Evolutionary conservation across 768 basidiomycete species (phyloP).

Genomic region (Rhodotorula diobovata): DNA sequence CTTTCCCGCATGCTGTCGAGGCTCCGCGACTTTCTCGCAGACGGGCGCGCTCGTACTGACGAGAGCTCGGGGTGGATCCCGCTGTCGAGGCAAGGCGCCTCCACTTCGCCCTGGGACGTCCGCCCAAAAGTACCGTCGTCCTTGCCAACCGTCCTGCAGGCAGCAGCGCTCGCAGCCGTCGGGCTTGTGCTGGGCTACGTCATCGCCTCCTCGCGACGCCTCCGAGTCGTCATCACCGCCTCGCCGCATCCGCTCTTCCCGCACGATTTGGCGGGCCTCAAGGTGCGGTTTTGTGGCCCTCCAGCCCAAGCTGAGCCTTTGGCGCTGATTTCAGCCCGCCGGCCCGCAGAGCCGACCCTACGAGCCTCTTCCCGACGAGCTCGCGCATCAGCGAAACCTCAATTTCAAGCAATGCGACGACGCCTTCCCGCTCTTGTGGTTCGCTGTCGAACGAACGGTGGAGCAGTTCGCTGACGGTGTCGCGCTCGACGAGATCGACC

Average conservation of each 20-base stretch:
- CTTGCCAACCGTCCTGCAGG: too few relatives aligned
- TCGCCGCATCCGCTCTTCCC: not conserved
- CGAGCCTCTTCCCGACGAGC: not conserved
- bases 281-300: not conserved
- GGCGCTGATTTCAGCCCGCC: too few relatives aligned
- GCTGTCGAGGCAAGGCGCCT: too few relatives aligned
- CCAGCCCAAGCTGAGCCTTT: too few relatives aligned
- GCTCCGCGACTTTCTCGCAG: too few relatives aligned
- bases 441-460: not conserved
- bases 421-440: not conserved
- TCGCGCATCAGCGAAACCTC: not conserved
- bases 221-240: not conserved
- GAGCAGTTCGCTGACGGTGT: not conserved
- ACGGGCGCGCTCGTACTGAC: too few relatives aligned
- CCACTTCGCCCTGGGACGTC: too few relatives aligned
- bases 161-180: too few relatives aligned
- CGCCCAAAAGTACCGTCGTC: too few relatives aligned
- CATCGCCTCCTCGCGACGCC: not conserved
- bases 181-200: too few relatives aligned
- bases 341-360: not conserved
- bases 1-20: too few relatives aligned
- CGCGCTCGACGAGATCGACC: not conserved
- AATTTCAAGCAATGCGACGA: slow-evolving; percentile 3
- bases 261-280: not conserved
- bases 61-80: too few relatives aligned